Percentiles rank a stretch among this genome's conserved stretches.
Conservation (phyloP, 2,329 filamentous ascomycete species). For the Erysiphe pulchra region DNA sequence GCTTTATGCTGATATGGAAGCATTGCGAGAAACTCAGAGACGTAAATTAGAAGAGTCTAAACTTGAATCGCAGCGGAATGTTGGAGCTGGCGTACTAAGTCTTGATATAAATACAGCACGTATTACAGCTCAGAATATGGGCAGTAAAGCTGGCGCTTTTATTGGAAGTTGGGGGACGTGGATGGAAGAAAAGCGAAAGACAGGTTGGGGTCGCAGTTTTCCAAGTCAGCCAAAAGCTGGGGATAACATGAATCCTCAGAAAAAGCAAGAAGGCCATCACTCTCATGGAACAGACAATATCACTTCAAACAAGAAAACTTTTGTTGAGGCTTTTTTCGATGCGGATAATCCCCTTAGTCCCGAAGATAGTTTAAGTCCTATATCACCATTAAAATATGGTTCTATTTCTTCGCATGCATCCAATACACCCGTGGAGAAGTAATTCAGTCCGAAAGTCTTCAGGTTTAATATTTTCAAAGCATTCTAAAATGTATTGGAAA, state of each 20-base stretch:
- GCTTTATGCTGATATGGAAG: slow-evolving; percentile 75
- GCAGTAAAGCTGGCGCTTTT: slow-evolving; percentile 33
- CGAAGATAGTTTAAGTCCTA: background rate
- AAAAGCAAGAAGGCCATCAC: slow-evolving; percentile 6
- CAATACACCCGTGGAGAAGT: no score
- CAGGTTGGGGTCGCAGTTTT: slow-evolving; percentile 9
- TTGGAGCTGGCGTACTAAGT: slow-evolving; percentile 4
- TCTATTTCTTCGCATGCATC: no score
- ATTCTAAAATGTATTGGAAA: no score
- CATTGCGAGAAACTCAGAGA: slow-evolving; percentile 47
- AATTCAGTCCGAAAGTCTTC: no score
- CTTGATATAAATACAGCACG: slow-evolving; percentile 20
- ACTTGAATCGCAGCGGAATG: slow-evolving; percentile 10
- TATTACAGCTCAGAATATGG: slow-evolving; percentile 22
- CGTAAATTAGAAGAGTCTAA: slow-evolving; percentile 31
- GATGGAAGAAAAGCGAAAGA: slow-evolving; percentile 51
- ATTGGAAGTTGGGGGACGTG: slow-evolving; percentile 43
- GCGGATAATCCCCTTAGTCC: slow-evolving; percentile 5
- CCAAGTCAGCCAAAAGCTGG: background rate
- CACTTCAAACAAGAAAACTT: slow-evolving; percentile 9
- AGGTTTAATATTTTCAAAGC: no score
- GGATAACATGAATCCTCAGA: background rate
- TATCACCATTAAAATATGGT: background rate
- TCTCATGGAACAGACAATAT: slow-evolving; percentile 1
- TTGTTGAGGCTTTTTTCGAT: slow-evolving; percentile 13